Evolutionary conservation across 306 rosid species (phyloP).

Genomic region (Vachellia collinsii): DNA sequence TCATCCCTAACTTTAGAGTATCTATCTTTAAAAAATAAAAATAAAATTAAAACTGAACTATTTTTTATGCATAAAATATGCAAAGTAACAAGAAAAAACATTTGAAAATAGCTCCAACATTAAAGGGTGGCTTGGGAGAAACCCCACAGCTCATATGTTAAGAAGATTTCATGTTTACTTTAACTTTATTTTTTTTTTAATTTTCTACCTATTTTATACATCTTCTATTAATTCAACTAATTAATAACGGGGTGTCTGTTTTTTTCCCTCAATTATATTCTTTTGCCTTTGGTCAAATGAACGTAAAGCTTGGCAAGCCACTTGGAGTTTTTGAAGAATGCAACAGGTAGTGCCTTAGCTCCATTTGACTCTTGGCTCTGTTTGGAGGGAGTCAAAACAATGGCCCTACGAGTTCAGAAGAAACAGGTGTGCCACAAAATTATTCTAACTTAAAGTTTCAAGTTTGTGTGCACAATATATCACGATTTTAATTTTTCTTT

Average conservation of each 20-base stretch:
- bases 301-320: conserved; percentile 72
- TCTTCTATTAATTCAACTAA: conserved; percentile 2
- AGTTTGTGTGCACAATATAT: neutral
- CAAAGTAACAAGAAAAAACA: too few relatives aligned
- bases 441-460: conserved; percentile 14
- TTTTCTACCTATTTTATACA: neutral
- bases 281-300: conserved; percentile 29
- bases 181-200: neutral
- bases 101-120: neutral
- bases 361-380: conserved; percentile 91
- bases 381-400: conserved; percentile 85
- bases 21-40: too few relatives aligned
- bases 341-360: conserved; percentile 87
- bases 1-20: too few relatives aligned
- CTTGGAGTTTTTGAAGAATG: conserved; percentile 80
- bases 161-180: neutral
- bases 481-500: too few relatives aligned
- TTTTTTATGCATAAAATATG: too few relatives aligned
- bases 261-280: neutral
- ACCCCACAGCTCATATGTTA: too few relatives aligned
- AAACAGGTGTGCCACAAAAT: conserved; percentile 69
- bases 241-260: neutral
- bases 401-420: conserved; percentile 86
- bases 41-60: too few relatives aligned
- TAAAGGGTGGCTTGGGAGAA: neutral